Base-by-base conservation (phyloP, 2,329 filamentous ascomycete genomes). In the Trichoderma sp. region DNA sequence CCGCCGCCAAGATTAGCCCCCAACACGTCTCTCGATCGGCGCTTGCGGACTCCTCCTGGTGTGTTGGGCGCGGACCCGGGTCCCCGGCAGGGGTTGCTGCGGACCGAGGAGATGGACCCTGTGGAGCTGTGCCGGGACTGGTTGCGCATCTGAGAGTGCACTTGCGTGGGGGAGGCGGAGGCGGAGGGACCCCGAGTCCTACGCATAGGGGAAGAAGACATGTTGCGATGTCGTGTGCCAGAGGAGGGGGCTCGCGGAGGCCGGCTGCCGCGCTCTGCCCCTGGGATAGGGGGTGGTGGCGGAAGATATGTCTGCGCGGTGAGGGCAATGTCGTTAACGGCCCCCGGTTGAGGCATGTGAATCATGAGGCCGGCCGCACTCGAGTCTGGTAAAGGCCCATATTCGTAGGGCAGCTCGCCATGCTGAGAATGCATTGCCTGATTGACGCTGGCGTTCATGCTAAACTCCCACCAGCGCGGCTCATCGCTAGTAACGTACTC, bases 181-280 rank as follows among this genome's bases (percentile, higher is more conserved):
- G 77, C 75, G 61, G 79, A 80, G 0, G 80, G 79, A 33, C 77
- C 78, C 33, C 79, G 79, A 58, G 77, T 77, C 76, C 85, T 87
- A 72, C 85, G 78, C 71, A 80, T 77, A 31, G 79, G 77, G 19
- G 78, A 81, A 67, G 75, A 77, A 35, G 77, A 80, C 71, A 81
- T 78, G 73, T 70, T 70, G 47, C 64, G 63, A 58, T 87, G 83
- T 24, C 85, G 80, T 19, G 86, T 84, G 3, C 86, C 86, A 0
- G 85, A 85, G 1, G 85, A 87, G 1, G 85, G 86, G 5, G 86
- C 86, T 13, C 83, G 81, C 0, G 86, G 85, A 63, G 84, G 84
- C 14, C 83, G 82, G 37, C 81, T 81, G 35, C 80, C 77, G 37
- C 80, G 78, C 53, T 84, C 81, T 21, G 76, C 63, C 3, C 70